Conservation (phyloP, 176 grass and related monocot genomes). For the Guadua angustifolia region DNA sequence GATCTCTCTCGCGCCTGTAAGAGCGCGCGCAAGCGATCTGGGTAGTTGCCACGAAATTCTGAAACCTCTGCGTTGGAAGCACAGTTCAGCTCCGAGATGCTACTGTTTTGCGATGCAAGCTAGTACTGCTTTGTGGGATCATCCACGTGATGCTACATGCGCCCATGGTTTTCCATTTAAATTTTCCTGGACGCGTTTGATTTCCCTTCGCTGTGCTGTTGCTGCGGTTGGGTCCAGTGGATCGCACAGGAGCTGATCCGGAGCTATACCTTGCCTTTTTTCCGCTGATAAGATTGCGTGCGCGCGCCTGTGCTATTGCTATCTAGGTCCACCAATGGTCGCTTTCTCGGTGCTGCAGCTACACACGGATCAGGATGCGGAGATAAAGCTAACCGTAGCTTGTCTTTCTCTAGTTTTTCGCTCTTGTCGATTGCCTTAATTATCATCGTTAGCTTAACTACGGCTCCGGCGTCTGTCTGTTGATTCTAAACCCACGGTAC, state of each 20-base stretch:
- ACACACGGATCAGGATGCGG: slow-evolving; percentile 13
- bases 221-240: slow-evolving; percentile 24
- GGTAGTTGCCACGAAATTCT: not conserved
- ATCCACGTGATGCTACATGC: not conserved
- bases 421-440: not conserved
- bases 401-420: slow-evolving; percentile 9
- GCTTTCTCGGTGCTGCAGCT: slow-evolving; percentile 19
- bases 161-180: not conserved
- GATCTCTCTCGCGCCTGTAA: not conserved
- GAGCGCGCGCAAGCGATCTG: not conserved
- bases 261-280: not conserved
- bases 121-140: slow-evolving; percentile 13
- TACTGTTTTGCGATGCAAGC: no score
- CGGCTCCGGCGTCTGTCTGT: not conserved
- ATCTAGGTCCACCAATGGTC: slow-evolving; percentile 4
- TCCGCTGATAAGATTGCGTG: not conserved
- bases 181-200: not conserved
- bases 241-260: slow-evolving; percentile 39
- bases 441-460: not conserved
- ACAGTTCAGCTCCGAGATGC: no score
- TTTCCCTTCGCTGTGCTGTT: not conserved
- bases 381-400: not conserved
- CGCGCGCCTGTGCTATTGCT: not conserved
- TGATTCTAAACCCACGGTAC: slow-evolving; percentile 14
- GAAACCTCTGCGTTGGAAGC: not conserved